Conservation (phyloP, 2,329 filamentous ascomycete genomes). For the Microthyrium microscopicum region DNA sequence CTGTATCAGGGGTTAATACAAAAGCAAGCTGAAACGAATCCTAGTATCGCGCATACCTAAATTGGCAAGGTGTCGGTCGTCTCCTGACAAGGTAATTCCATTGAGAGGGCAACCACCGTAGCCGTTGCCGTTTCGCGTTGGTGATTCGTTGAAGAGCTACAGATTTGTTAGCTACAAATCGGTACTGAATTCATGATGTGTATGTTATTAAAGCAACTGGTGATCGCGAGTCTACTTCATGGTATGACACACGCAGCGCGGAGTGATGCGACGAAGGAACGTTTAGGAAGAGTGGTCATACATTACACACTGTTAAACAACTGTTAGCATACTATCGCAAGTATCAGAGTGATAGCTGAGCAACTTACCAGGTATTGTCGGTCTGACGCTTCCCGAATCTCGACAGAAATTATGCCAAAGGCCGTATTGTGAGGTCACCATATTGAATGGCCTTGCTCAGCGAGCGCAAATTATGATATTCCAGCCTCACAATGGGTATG, state of each 20-base stretch:
- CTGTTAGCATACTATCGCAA: conserved; percentile 10
- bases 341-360: conserved; percentile 7
- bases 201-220: too few relatives aligned
- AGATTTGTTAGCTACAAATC: conserved; percentile 5
- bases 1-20: conserved; percentile 26
- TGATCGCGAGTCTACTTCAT: background rate
- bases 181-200: background rate
- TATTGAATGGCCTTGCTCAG: background rate
- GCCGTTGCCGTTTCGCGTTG: conserved; percentile 41
- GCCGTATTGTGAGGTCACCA: conserved; percentile 13
- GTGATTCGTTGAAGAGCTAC: conserved; percentile 46
- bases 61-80: conserved; percentile 56
- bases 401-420: conserved; percentile 31
- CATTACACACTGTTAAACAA: conserved; percentile 27
- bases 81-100: conserved; percentile 58
- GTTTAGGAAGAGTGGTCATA: conserved; percentile 15
- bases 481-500: too few relatives aligned
- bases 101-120: conserved; percentile 55
- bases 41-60: conserved; percentile 42
- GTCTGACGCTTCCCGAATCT: conserved; percentile 26
- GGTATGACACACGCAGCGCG: background rate
- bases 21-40: background rate
- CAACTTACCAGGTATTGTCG: conserved; percentile 24
- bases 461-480: too few relatives aligned
- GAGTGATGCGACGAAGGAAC: background rate